Percentiles rank a stretch among this genome's conserved stretches.
Conservation (phyloP, 805 yeast genomes). For the Ogataea paraovalis region DNA sequence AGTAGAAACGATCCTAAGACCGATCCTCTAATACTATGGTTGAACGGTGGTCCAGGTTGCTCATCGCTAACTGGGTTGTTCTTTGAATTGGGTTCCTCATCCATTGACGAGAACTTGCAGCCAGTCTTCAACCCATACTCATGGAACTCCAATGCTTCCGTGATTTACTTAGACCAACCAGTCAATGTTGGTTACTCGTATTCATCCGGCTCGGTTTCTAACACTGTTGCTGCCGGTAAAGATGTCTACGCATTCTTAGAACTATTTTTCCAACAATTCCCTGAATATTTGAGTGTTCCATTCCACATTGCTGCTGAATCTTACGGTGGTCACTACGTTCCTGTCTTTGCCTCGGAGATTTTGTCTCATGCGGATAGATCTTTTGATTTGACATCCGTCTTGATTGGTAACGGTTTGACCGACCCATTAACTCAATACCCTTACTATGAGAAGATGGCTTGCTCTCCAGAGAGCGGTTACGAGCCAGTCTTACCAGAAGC, state of each 20-base stretch:
- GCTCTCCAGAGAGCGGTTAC: slow-evolving; percentile 78
- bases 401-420: slow-evolving; percentile 92
- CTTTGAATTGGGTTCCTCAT: slow-evolving; percentile 88
- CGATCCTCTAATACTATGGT: slow-evolving; percentile 85
- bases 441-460: slow-evolving; percentile 89
- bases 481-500: slow-evolving; percentile 68
- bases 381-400: slow-evolving; percentile 67
- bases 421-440: slow-evolving; percentile 77
- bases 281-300: slow-evolving; percentile 52
- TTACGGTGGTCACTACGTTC: slow-evolving; percentile 81
- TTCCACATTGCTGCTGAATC: slow-evolving; percentile 86
- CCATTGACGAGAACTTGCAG: slow-evolving; percentile 57
- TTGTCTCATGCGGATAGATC: slow-evolving; percentile 49
- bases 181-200: slow-evolving; percentile 89
- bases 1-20: slow-evolving; percentile 80
- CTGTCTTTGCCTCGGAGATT: slow-evolving; percentile 58
- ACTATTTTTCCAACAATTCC: slow-evolving; percentile 79
- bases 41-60: slow-evolving; percentile 97
- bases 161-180: slow-evolving; percentile 91
- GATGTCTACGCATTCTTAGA: slow-evolving; percentile 84
- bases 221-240: slow-evolving; percentile 77
- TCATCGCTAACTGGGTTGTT: slow-evolving; percentile 86
- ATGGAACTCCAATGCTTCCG: slow-evolving; percentile 90
- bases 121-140: slow-evolving; percentile 79
- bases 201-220: slow-evolving; percentile 57